These are phyloP conservation scores for Populus simonii DNA, from an alignment of 345 rosid species.

Conservation along the genomic window DNA sequence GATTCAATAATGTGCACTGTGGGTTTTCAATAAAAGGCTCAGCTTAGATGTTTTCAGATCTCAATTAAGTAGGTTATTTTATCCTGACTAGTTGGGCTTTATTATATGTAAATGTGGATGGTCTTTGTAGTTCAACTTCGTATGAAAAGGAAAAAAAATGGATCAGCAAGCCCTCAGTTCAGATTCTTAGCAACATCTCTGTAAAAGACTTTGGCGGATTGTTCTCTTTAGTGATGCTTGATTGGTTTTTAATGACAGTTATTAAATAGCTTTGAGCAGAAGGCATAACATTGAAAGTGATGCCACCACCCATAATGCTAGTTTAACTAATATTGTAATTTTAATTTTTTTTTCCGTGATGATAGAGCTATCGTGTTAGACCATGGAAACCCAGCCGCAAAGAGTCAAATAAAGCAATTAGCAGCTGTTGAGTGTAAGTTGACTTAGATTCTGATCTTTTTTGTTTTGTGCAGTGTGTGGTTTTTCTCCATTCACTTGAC, in stretches of 20 bases:
- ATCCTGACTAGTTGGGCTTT: not conserved
- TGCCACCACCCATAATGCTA: no score
- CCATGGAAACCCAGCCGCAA: conserved; percentile 71
- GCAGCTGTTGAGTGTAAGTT: conserved; percentile 79
- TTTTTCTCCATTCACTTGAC: not conserved
- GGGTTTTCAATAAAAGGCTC: not conserved
- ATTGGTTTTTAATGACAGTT: not conserved
- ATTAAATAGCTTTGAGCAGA: not conserved
- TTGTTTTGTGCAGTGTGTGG: not conserved
- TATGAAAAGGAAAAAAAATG: not conserved
- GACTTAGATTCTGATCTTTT: conserved; percentile 4
- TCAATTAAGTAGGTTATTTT: not conserved
- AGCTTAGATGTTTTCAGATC: not conserved
- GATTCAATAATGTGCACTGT: not conserved
- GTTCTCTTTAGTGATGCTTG: not conserved
- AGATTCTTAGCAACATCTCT: not conserved
- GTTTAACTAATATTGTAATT: not conserved
- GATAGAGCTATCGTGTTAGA: conserved; percentile 90
- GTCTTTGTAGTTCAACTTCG: not conserved
- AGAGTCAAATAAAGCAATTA: conserved; percentile 63
- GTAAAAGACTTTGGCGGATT: not conserved
- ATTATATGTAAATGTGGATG: not conserved
- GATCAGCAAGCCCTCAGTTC: not conserved
- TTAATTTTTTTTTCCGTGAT: conserved; percentile 17
- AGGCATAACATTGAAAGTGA: not conserved